Conservation (phyloP, 1,284 basidiomycete species). For the Cutaneotrichosporon cavernicola region DNA sequence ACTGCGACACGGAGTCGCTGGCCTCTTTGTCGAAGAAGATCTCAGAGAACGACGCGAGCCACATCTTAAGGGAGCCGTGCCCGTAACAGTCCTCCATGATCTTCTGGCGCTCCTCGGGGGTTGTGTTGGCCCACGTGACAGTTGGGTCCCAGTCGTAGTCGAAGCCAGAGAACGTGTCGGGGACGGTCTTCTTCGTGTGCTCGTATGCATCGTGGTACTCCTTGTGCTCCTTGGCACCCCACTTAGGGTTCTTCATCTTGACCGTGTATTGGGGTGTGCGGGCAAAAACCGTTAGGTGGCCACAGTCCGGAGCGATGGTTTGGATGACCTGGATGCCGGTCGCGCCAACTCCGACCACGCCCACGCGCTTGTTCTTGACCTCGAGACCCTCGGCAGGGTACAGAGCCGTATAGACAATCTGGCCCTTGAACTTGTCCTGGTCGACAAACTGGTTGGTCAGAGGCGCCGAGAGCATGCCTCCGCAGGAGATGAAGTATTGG, state of each 20-base stretch:
- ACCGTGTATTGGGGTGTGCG: constrained; percentile 23
- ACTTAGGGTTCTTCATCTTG: constrained; percentile 22
- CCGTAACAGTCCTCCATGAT: constrained; percentile 16
- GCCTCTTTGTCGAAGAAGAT: constrained; percentile 19
- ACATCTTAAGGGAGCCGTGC: constrained; percentile 22
- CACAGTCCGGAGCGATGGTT: constrained; percentile 11
- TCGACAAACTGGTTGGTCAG: constrained; percentile 14
- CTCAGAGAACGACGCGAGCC: constrained; percentile 20
- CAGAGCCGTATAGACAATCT: constrained; percentile 18
- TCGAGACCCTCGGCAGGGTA: constrained; percentile 20
- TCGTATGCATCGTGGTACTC: constrained; percentile 14
- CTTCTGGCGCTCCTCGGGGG: constrained; percentile 13
- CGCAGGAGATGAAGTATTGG: constrained; percentile 22
- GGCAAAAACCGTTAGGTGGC: constrained; percentile 20
- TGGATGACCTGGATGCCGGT: constrained; percentile 25
- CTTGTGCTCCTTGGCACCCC: constrained; percentile 6
- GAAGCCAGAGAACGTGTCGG: constrained; percentile 17
- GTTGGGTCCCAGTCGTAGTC: constrained; percentile 16
- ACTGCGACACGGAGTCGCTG: constrained; percentile 12
- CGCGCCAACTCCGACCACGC: constrained; percentile 18
- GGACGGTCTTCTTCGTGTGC: constrained; percentile 6
- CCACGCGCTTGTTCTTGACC: constrained; percentile 15
- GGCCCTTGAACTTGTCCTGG: constrained; percentile 21
- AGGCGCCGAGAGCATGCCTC: constrained; percentile 21
- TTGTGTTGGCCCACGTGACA: not conserved